Evolutionary conservation across 106 monocot genomes (phyloP).

Genomic region (Gastrodia elata): DNA sequence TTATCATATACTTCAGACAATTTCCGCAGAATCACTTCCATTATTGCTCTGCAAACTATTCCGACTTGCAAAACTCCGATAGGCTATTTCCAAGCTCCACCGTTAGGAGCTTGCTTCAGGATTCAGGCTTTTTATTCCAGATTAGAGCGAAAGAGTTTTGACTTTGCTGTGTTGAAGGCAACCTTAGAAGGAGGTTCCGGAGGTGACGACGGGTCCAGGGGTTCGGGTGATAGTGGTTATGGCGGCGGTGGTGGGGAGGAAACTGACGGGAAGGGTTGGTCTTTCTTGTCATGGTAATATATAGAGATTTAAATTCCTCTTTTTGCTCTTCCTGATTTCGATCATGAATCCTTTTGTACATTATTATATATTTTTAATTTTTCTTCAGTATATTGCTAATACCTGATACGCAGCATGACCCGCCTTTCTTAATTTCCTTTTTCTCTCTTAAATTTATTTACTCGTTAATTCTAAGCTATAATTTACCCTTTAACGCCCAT

Average conservation of each 20-base stretch:
- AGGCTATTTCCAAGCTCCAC: background rate
- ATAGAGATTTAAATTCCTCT: background rate
- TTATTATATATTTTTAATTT: background rate
- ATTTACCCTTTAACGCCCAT: too few relatives aligned
- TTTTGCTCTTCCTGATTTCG: background rate
- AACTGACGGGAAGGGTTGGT: constrained; percentile 11
- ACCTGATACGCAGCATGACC: too few relatives aligned
- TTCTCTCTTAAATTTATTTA: too few relatives aligned
- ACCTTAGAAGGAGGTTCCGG: constrained; percentile 12
- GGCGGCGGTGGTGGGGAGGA: constrained; percentile 18
- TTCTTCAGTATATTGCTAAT: too few relatives aligned
- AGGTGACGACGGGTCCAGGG: constrained; percentile 5
- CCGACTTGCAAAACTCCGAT: background rate
- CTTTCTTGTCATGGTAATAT: constrained; percentile 27
- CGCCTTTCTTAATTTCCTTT: too few relatives aligned
- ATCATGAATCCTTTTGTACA: background rate
- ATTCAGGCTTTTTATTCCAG: constrained; percentile 4
- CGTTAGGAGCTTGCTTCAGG: background rate
- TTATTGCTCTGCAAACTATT: background rate
- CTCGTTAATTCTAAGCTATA: too few relatives aligned
- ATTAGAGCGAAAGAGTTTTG: constrained; percentile 8
- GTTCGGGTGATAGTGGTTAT: constrained; percentile 9
- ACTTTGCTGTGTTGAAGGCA: constrained; percentile 1
- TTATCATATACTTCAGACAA: background rate
- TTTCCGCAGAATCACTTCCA: background rate